phyloP scores from a whole-genome alignment of 176 grass and related monocot species.

The Avena sativa region DNA sequence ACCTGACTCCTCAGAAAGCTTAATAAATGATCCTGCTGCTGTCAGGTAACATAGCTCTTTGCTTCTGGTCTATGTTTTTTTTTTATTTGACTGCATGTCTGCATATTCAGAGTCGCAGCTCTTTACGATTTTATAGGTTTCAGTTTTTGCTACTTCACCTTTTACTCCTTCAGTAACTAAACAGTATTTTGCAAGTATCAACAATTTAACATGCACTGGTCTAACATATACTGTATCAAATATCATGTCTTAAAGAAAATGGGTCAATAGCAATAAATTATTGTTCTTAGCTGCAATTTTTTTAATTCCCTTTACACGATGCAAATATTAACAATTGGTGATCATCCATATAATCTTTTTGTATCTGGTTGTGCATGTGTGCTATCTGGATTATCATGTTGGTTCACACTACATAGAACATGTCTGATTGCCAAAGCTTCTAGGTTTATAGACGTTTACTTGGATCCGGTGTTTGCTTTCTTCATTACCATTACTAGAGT shows the following conservation, averaged over 20 bases:
- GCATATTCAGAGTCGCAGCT: not conserved
- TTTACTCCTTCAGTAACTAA: constrained; percentile 26
- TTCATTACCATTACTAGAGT: constrained; percentile 18
- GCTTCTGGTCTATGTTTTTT: constrained; percentile 29
- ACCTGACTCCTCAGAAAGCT: constrained; percentile 44
- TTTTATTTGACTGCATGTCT: constrained; percentile 1
- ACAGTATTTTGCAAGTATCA: constrained; percentile 8
- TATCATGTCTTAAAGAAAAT: constrained; percentile 10
- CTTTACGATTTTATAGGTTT: not conserved
- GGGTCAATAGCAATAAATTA: not conserved
- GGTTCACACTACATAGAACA: constrained; percentile 1
- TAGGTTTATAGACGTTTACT: not conserved
- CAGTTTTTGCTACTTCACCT: constrained; percentile 15
- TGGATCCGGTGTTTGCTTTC: constrained; percentile 14
- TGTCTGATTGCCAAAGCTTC: constrained; percentile 4
- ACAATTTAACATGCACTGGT: constrained; percentile 26
- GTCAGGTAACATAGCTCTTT: constrained; percentile 51
- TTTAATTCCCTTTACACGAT: not conserved
- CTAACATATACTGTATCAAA: not conserved
- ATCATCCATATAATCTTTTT: not conserved
- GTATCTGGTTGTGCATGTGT: constrained; percentile 19
- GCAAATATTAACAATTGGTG: not conserved
- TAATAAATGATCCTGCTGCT: constrained; percentile 58
- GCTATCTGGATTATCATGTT: constrained; percentile 1
- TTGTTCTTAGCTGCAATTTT: constrained; percentile 9